Conservation (phyloP, 495 filamentous ascomycete species). For the Tetracladium setigerum region DNA sequence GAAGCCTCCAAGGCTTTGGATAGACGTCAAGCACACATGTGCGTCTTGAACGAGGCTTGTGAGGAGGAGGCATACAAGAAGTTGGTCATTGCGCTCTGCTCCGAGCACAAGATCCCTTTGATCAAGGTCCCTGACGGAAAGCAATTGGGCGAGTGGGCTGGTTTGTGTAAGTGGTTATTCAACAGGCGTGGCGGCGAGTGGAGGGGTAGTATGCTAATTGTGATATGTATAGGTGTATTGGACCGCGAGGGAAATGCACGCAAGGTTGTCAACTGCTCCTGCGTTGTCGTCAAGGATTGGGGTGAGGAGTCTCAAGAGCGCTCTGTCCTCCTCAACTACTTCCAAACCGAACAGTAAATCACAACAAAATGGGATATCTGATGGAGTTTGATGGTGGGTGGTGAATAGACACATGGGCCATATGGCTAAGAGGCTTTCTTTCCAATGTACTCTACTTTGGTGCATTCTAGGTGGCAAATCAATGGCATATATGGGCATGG, state of each 20-base stretch:
- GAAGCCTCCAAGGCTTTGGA: constrained; percentile 97
- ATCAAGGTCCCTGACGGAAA: constrained; percentile 99
- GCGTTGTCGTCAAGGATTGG: constrained; percentile 98
- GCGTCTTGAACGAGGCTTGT: constrained; percentile 96
- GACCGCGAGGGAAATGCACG: constrained; percentile 98
- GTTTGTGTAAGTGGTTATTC: constrained; percentile 72
- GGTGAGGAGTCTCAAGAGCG: constrained; percentile 99
- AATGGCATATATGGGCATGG: constrained; percentile 19
- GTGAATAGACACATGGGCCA: constrained; percentile 19
- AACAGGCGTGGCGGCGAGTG: not conserved
- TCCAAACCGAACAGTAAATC: constrained; percentile 71
- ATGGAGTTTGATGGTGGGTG: constrained; percentile 16
- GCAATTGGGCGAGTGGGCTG: constrained; percentile 98
- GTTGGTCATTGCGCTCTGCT: constrained; percentile 94
- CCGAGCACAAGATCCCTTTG: constrained; percentile 96
- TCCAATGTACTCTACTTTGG: constrained; percentile 20
- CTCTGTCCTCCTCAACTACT: constrained; percentile 97
- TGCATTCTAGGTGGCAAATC: constrained; percentile 23
- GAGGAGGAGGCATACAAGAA: constrained; percentile 99
- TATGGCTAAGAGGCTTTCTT: constrained; percentile 14
- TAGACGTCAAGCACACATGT: constrained; percentile 97
- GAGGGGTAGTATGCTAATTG: constrained; percentile 5
- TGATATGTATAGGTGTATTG: constrained; percentile 63
- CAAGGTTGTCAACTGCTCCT: constrained; percentile 99
- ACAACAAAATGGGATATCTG: constrained; percentile 11